Conservation (phyloP, 1,284 basidiomycete species). For the Sparassis latifolia region DNA sequence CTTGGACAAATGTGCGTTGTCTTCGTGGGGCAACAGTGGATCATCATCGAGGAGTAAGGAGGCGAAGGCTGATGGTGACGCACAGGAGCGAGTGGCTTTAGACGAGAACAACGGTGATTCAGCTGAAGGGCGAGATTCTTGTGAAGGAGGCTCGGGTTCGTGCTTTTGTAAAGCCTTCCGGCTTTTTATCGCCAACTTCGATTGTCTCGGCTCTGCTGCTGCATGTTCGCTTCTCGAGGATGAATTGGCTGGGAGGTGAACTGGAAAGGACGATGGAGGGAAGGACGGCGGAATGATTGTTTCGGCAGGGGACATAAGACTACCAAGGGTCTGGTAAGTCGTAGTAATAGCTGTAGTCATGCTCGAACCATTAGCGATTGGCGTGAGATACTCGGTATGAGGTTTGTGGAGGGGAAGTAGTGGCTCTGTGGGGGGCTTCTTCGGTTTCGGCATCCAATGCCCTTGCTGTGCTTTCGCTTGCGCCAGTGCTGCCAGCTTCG, state of each 20-base stretch:
- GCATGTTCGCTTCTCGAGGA: not conserved
- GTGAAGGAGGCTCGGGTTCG: slow-evolving; percentile 27
- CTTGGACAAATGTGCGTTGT: slow-evolving; percentile 24
- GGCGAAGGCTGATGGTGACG: slow-evolving; percentile 71
- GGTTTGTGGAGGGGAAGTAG: slow-evolving; percentile 17
- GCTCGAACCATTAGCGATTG: slow-evolving; percentile 67
- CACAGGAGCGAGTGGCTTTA: slow-evolving; percentile 46
- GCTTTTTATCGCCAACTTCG: slow-evolving; percentile 66
- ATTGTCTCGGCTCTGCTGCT: slow-evolving; percentile 33
- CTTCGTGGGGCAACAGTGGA: slow-evolving; percentile 31
- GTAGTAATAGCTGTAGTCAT: slow-evolving; percentile 78
- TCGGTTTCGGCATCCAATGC: slow-evolving; percentile 18
- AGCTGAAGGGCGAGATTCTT: slow-evolving; percentile 12
- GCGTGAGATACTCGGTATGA: slow-evolving; percentile 61
- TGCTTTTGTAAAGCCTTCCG: slow-evolving; percentile 35
- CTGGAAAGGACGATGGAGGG: slow-evolving; percentile 2
- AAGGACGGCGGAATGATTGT: slow-evolving; percentile 18
- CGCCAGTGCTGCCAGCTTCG: slow-evolving; percentile 66
- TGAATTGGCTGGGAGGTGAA: too few relatives aligned
- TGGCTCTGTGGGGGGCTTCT: slow-evolving; percentile 8
- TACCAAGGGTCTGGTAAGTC: slow-evolving; percentile 59
- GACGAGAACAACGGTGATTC: slow-evolving; percentile 52
- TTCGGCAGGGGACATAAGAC: slow-evolving; percentile 28
- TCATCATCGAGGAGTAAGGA: slow-evolving; percentile 57
- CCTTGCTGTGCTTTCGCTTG: slow-evolving; percentile 45